Percentiles rank a stretch among this genome's conserved stretches.
These are phyloP conservation scores for Phoma sp. DNA, from an alignment of 2,329 filamentous ascomycete species.

Conservation along the genomic window DNA sequence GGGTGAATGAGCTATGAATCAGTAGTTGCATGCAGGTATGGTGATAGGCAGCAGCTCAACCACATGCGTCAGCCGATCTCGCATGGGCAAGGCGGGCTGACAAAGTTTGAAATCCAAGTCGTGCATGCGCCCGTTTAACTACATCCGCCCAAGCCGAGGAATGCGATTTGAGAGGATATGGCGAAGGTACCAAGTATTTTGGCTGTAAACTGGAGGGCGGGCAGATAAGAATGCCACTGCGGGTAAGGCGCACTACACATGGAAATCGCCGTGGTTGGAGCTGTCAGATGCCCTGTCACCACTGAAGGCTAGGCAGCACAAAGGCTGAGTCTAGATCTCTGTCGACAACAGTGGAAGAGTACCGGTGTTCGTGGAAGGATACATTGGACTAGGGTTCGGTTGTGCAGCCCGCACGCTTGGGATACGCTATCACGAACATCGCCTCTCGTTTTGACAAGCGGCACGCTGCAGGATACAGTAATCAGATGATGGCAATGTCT, in stretches of 20 bases:
- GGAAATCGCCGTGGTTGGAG: constrained; percentile 13
- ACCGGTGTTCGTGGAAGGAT: constrained; percentile 13
- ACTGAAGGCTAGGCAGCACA: constrained; percentile 19
- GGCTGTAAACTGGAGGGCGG: constrained; percentile 1
- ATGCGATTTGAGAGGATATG: neutral
- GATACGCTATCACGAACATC: constrained; percentile 12
- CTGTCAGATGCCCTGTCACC: constrained; percentile 12
- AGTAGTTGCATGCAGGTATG: neutral
- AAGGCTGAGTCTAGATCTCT: constrained; percentile 20
- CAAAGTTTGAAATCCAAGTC: neutral
- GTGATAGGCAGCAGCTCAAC: neutral
- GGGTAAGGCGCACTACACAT: constrained; percentile 19
- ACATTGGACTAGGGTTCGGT: constrained; percentile 16
- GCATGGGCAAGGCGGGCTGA: neutral
- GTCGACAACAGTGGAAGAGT: constrained; percentile 11
- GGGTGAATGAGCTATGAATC: neutral
- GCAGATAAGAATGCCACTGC: constrained; percentile 20
- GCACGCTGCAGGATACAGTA: neutral
- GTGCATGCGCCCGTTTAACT: neutral
- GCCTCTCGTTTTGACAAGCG: constrained; percentile 1
- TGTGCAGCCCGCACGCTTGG: constrained; percentile 17
- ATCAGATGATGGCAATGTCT: neutral
- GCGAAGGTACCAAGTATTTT: neutral
- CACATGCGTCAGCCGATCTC: constrained; percentile 2
- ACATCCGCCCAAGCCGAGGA: neutral